These are phyloP conservation scores for Echium plantagineum DNA, from an alignment of 257 asterid genomes.

Conservation along the genomic window DNA sequence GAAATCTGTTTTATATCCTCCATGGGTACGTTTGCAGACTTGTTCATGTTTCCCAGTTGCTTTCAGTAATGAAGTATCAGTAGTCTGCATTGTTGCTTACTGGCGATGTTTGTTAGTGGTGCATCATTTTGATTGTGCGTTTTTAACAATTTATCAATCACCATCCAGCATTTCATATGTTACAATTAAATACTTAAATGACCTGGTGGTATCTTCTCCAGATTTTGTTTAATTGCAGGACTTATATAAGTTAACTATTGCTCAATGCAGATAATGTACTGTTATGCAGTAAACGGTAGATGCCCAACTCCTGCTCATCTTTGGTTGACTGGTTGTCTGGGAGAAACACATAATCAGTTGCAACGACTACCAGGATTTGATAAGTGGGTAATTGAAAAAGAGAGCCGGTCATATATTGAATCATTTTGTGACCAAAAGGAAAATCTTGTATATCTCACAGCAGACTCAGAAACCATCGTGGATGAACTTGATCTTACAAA, in stretches of 20 bases:
- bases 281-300: slow-evolving; percentile 81
- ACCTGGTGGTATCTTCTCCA: too few species aligned
- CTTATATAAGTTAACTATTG: background rate
- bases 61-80: background rate
- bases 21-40: background rate
- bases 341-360: slow-evolving; percentile 72
- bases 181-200: too few species aligned
- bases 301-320: slow-evolving; percentile 66
- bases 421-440: slow-evolving; percentile 62
- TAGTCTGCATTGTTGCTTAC: background rate
- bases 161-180: too few species aligned
- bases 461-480: slow-evolving; percentile 69
- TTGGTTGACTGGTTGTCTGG: slow-evolving; percentile 86
- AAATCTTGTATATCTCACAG: slow-evolving; percentile 78
- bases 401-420: slow-evolving; percentile 52
- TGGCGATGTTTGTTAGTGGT: background rate
- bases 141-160: too few species aligned
- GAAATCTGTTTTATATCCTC: background rate
- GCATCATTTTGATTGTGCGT: too few species aligned
- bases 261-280: slow-evolving; percentile 74
- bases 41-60: background rate
- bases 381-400: slow-evolving; percentile 84
- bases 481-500: slow-evolving; percentile 73
- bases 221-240: too few species aligned
- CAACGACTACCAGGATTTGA: slow-evolving; percentile 72